phyloP scores from a whole-genome alignment of 768 basidiomycete species.

The Filobasidium wieringae region DNA sequence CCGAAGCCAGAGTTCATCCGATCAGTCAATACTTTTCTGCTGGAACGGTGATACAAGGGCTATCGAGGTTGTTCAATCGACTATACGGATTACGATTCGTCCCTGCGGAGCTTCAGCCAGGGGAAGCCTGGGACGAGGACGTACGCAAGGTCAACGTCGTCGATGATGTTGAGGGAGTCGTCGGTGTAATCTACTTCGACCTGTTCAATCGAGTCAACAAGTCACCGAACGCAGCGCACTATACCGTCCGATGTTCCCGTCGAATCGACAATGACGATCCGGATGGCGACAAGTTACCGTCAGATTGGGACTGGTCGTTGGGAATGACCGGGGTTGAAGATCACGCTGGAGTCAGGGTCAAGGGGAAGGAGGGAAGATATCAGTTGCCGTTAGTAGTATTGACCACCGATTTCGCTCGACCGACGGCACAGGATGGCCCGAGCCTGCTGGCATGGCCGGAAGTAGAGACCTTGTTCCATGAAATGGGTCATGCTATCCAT shows the following conservation, averaged over 20 bases:
- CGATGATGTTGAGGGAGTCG: constrained; percentile 70
- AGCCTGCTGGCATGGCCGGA: constrained; percentile 82
- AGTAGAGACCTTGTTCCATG: constrained; percentile 87
- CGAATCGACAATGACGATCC: constrained; percentile 84
- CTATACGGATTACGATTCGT: constrained; percentile 70
- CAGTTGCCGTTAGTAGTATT: constrained; percentile 88
- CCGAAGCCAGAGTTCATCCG: constrained; percentile 45
- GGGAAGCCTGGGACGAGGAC: constrained; percentile 79
- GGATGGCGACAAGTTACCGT: constrained; percentile 47
- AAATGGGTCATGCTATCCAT: constrained; percentile 99
- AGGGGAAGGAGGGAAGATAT: constrained; percentile 55
- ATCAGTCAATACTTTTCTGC: constrained; percentile 57
- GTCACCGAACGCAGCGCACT: constrained; percentile 85
- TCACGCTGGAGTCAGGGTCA: constrained; percentile 44
- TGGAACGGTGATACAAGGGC: constrained; percentile 80
- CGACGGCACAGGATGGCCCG: constrained; percentile 52
- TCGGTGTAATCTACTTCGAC: constrained; percentile 94
- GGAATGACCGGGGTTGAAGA: constrained; percentile 31
- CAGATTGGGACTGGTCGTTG: constrained; percentile 19
- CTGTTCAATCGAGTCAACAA: constrained; percentile 76
- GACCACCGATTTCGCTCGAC: constrained; percentile 69
- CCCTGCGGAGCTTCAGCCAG: constrained; percentile 55
- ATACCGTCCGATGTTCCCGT: constrained; percentile 89
- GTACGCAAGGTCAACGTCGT: constrained; percentile 88
- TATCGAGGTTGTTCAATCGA: constrained; percentile 76